phyloP scores from a whole-genome alignment of 169 alveolate species.

The Plasmodium chabaudi region DNA sequence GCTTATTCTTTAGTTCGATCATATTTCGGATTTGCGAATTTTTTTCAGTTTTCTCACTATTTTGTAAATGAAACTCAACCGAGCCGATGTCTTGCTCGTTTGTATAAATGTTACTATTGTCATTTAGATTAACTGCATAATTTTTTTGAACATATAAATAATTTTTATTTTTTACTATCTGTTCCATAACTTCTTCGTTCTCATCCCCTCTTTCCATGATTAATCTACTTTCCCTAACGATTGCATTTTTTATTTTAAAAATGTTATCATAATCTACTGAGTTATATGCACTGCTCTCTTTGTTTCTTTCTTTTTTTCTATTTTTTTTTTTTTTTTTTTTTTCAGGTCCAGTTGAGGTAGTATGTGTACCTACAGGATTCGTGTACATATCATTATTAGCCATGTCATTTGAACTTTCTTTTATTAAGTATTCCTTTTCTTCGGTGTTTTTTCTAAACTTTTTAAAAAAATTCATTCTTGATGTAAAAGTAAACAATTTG shows the following conservation, averaged over 20 bases:
- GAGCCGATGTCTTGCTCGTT: too few relatives aligned
- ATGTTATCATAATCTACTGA: constrained; percentile 23
- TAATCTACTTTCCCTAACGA: not conserved
- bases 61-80: too few relatives aligned
- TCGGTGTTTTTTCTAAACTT: constrained; percentile 13
- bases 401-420: too few relatives aligned
- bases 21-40: too few relatives aligned
- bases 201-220: not conserved
- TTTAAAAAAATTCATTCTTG: constrained; percentile 38
- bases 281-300: not conserved
- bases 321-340: not conserved
- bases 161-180: not conserved
- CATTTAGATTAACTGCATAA: not conserved
- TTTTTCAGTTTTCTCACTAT: too few relatives aligned
- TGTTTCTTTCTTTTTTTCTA: not conserved
- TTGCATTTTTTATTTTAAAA: constrained; percentile 13
- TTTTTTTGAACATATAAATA: not conserved
- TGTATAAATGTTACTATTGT: not conserved
- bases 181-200: not conserved
- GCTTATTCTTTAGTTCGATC: not conserved
- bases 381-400: too few relatives aligned
- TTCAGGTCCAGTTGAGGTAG: not conserved
- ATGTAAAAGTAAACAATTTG: constrained; percentile 14
- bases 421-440: not conserved
- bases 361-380: too few relatives aligned